Conservation (phyloP, 2,329 filamentous ascomycete species). For the Ophiognomonia clavigignenti-juglandacearum region DNA sequence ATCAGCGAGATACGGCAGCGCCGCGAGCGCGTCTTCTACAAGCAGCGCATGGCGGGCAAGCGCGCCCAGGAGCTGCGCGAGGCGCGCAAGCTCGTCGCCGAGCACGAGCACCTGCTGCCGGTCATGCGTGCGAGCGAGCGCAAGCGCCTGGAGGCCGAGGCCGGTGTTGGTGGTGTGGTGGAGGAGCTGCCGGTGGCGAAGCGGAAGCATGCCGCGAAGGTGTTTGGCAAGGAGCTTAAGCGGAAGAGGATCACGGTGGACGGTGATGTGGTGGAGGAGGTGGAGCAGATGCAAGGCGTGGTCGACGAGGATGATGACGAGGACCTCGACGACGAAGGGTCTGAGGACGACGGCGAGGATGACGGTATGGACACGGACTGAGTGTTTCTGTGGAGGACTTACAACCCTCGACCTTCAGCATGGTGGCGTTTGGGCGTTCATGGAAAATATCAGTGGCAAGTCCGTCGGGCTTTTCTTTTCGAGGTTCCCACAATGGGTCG, state of each 20-base stretch:
- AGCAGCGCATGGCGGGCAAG: constrained; percentile 88
- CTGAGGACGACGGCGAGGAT: constrained; percentile 29
- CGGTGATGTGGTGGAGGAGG: constrained; percentile 36
- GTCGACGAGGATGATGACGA: constrained; percentile 26
- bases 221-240: constrained; percentile 36
- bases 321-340: constrained; percentile 23
- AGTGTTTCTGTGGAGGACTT: constrained; percentile 16
- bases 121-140: constrained; percentile 59
- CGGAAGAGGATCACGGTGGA: constrained; percentile 33
- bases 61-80: constrained; percentile 72
- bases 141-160: constrained; percentile 27
- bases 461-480: constrained; percentile 6
- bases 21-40: constrained; percentile 90
- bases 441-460: constrained; percentile 24
- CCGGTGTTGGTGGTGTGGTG: constrained; percentile 30
- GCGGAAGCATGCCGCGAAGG: constrained; percentile 26
- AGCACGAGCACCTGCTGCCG: constrained; percentile 90
- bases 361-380: constrained; percentile 40
- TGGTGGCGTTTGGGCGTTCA: constrained; percentile 19
- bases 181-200: constrained; percentile 19
- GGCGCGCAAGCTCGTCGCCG: constrained; percentile 82
- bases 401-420: constrained; percentile 3
- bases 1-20: constrained; percentile 78
- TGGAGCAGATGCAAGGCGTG: constrained; percentile 13
- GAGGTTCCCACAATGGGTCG: constrained; percentile 5